Base-by-base conservation (phyloP, 2,329 filamentous ascomycete genomes). In the Fusarium sambucinum region DNA sequence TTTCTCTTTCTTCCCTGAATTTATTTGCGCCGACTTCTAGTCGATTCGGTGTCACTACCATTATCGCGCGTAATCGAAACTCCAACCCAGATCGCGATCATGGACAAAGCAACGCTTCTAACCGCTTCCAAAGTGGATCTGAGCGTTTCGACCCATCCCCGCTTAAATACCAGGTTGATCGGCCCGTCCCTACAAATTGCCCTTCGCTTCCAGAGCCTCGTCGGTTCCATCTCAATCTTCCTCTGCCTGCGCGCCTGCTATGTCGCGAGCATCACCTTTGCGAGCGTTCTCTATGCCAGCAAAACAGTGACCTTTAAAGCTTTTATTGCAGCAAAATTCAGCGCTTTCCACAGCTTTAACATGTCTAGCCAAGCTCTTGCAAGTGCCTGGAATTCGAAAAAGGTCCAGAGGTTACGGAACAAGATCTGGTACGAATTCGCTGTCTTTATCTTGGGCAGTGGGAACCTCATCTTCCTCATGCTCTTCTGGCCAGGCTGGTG, bases 401-500 rank as follows among this genome's bases (percentile, higher is more conserved):
- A 63, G 8, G 51, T 78, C 17, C 75, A 74, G 57, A 74, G 71
- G n/a, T 47, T 85, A 38, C 77, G 82, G 40, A 83, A 81, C 64
- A 83, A 82, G 67, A 64, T 86, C 55, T 83, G 83, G 56, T 83
- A 83, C 66, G 86, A 88, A 73, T 81, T 88, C 57, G 83, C 82
- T 59, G 77, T 82, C 48, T 79, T 84, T 50, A 77, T 87, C 37
- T 79, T 88, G 23, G 85, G 85, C 5, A 80, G 81, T 8, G 80
- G 83, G 25, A 86, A 86, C 64, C 72, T 76, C 30, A 45, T 88
- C 56, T 79, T 84, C 63, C 73, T 87, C 32, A 45, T 87, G 60
- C 63, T 87, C 65, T 85, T 88, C 68, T 88, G 86, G 86, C 86
- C 86, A 0, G 86, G 86, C 1, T 88, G 86, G 86, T 76, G 81